Conservation (phyloP, 345 rosid genomes). For the Nasturtium officinale region DNA sequence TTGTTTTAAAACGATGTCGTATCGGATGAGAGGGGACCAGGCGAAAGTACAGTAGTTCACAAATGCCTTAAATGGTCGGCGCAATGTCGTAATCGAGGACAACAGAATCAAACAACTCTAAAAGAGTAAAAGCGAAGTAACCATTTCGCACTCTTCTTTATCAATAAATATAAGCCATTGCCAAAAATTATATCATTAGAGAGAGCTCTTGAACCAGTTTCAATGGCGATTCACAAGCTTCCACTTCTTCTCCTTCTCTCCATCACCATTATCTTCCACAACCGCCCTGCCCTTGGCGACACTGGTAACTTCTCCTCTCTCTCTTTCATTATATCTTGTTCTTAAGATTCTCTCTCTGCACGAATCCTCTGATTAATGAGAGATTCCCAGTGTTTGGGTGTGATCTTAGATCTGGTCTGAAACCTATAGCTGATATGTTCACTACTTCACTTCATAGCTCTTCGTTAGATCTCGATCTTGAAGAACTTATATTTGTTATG, state of each 20-base stretch:
- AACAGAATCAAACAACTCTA: slow-evolving; percentile 26
- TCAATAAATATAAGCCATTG: slow-evolving; percentile 16
- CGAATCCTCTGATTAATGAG: not conserved
- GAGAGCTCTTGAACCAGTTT: slow-evolving; percentile 9
- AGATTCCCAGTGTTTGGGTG: not conserved
- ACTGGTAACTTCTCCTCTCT: slow-evolving; percentile 37
- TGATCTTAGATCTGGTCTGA: slow-evolving; percentile 13
- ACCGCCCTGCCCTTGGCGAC: slow-evolving; percentile 47
- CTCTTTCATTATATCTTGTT: not conserved
- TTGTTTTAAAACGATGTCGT: slow-evolving; percentile 5
- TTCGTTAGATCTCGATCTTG: slow-evolving; percentile 11
- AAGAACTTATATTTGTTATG: not conserved
- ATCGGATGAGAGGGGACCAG: not conserved
- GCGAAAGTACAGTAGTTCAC: slow-evolving; percentile 11
- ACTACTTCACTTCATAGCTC: not conserved
- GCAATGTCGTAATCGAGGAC: too few species aligned
- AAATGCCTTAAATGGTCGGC: slow-evolving; percentile 12
- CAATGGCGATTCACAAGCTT: slow-evolving; percentile 56
- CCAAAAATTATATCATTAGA: not conserved
- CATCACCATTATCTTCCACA: slow-evolving; percentile 44
- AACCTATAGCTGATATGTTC: slow-evolving; percentile 24
- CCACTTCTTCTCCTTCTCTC: slow-evolving; percentile 46
- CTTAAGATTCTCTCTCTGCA: not conserved
- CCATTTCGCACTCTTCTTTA: slow-evolving; percentile 6
- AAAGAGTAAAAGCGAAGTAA: slow-evolving; percentile 36